Evolutionary conservation across 2,329 filamentous ascomycete genomes (phyloP).

Genomic region (Gaeumannomyces sp.): DNA sequence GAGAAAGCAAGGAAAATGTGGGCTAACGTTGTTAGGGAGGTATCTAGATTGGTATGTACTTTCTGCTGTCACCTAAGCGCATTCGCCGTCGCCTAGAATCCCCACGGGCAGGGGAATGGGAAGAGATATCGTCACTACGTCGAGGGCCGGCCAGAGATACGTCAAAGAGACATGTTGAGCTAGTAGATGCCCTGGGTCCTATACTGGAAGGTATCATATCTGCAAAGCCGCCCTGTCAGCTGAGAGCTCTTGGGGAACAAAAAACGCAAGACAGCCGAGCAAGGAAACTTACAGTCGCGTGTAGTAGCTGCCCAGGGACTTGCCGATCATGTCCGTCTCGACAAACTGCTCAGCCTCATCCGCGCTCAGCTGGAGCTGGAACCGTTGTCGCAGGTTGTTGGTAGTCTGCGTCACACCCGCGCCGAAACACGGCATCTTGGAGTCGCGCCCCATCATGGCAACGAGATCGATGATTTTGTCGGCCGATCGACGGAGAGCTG

Average conservation of each 20-base stretch:
- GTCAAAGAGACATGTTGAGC: neutral
- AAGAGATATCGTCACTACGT: neutral
- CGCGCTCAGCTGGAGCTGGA: conserved; percentile 75
- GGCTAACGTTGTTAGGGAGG: neutral
- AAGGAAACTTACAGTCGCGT: conserved; percentile 64
- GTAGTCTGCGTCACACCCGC: conserved; percentile 68
- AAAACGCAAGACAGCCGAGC: no score
- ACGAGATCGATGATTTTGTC: conserved; percentile 78
- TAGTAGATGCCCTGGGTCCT: conserved; percentile 81
- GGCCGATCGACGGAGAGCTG: conserved; percentile 66
- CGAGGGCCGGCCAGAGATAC: neutral
- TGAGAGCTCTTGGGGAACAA: neutral
- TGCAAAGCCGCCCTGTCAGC: conserved; percentile 26
- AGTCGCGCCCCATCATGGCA: conserved; percentile 76
- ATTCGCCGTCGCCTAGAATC: neutral
- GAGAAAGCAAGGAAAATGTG: neutral
- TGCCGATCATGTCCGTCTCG: conserved; percentile 70
- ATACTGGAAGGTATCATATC: conserved; percentile 83
- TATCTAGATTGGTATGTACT: neutral
- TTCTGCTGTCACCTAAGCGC: neutral
- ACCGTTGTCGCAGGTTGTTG: conserved; percentile 62
- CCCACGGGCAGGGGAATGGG: neutral
- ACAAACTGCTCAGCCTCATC: conserved; percentile 78
- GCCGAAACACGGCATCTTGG: conserved; percentile 78
- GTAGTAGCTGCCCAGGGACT: conserved; percentile 82